These are phyloP conservation scores for Persicaria tinctoria DNA, from an alignment of 148 eudicot genomes.

Conservation along the genomic window DNA sequence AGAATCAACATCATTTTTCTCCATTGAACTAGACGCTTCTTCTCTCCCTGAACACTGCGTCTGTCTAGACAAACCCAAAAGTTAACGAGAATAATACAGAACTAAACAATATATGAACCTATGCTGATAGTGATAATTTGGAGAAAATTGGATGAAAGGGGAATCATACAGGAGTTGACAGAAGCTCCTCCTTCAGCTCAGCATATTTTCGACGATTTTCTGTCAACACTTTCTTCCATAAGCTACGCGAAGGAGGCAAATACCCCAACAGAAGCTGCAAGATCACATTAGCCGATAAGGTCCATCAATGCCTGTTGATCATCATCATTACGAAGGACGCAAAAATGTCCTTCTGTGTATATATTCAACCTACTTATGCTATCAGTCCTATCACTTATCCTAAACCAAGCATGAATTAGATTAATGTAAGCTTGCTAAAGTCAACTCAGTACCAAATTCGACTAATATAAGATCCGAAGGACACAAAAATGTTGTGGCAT, in stretches of 20 bases:
- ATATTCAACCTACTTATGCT: background rate
- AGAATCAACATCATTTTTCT: slow-evolving; percentile 18
- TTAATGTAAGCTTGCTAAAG: background rate
- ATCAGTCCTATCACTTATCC: background rate
- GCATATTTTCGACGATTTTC: slow-evolving; percentile 42
- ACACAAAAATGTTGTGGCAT: background rate
- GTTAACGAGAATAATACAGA: slow-evolving; percentile 12
- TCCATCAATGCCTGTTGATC: background rate
- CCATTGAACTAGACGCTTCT: slow-evolving; percentile 14
- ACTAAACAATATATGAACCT: background rate
- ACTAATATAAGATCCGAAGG: background rate
- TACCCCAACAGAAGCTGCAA: slow-evolving; percentile 64
- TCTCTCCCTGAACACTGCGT: slow-evolving; percentile 32
- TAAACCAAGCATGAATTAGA: background rate
- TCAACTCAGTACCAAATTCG: background rate
- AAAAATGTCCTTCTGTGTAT: background rate
- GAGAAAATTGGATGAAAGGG: background rate
- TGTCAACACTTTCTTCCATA: slow-evolving; percentile 43
- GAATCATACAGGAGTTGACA: slow-evolving; percentile 47
- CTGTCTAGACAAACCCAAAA: slow-evolving; percentile 40
- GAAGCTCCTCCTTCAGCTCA: slow-evolving; percentile 53
- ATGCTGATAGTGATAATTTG: background rate
- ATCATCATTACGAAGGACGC: background rate
- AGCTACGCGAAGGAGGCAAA: slow-evolving; percentile 41
- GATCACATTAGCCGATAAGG: background rate